These are phyloP conservation scores for Candida oleophila DNA, from an alignment of 805 yeast genomes.

Conservation along the genomic window DNA sequence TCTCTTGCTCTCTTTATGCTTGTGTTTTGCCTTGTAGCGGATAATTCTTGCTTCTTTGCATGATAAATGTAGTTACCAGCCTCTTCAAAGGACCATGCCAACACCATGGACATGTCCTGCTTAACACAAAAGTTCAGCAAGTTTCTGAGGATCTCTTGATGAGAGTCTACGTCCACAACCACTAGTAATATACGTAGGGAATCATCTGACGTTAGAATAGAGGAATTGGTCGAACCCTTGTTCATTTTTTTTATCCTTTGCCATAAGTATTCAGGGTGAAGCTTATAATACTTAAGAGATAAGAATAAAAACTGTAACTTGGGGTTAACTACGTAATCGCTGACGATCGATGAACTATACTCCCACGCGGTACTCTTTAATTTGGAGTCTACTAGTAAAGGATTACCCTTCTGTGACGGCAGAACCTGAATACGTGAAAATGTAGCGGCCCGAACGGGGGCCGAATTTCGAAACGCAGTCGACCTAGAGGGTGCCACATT, in stretches of 20 bases:
- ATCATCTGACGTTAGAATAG: constrained; percentile 19
- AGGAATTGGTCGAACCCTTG: constrained; percentile 24
- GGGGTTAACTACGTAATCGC: constrained; percentile 64
- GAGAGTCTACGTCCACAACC: constrained; percentile 65
- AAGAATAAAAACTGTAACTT: constrained; percentile 58
- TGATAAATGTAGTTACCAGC: constrained; percentile 43
- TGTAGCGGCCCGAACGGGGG: not conserved
- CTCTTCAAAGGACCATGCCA: constrained; percentile 54
- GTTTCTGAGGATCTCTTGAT: constrained; percentile 47
- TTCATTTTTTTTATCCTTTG: constrained; percentile 48
- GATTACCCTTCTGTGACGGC: constrained; percentile 71
- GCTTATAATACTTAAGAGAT: constrained; percentile 69
- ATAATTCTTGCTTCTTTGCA: constrained; percentile 35
- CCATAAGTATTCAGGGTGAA: constrained; percentile 73
- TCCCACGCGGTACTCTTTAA: constrained; percentile 55
- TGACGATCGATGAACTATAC: constrained; percentile 50
- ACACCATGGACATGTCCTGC: constrained; percentile 47
- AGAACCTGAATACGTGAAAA: constrained; percentile 41
- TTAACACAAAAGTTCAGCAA: constrained; percentile 48
- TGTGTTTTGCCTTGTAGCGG: constrained; percentile 17
- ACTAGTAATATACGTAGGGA: constrained; percentile 55
- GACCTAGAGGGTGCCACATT: not conserved
- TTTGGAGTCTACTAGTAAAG: constrained; percentile 49
- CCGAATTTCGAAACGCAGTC: not conserved
- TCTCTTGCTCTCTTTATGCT: constrained; percentile 43